Percentiles rank a stretch among this genome's conserved stretches.
phyloP scores from a whole-genome alignment of 768 basidiomycete genomes.

The Calocera viscosa region DNA sequence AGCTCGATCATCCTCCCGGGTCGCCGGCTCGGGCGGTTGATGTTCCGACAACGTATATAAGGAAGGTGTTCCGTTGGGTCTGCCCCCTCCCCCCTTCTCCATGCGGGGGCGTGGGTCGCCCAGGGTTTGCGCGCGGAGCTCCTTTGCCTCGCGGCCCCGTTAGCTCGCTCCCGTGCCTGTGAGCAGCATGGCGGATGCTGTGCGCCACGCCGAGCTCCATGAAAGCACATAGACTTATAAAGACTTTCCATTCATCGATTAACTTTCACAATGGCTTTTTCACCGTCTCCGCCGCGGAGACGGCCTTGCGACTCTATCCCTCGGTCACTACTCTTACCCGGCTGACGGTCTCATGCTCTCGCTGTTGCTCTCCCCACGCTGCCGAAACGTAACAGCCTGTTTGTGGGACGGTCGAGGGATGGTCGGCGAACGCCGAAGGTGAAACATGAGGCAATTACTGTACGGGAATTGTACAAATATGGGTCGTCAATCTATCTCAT shows the following conservation, averaged over 20 bases:
- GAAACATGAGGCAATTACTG: conserved; percentile 1
- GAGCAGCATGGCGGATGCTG: neutral
- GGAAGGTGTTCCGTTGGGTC: neutral
- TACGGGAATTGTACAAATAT: neutral
- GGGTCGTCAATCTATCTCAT: neutral
- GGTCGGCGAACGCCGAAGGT: no score
- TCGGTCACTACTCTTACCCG: neutral
- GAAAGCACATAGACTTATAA: conserved; percentile 2
- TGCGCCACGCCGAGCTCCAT: neutral
- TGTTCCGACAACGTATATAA: conserved; percentile 4
- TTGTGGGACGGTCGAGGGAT: no score
- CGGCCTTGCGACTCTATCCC: neutral
- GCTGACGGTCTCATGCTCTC: neutral
- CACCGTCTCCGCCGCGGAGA: conserved; percentile 1
- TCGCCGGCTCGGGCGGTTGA: conserved; percentile 4
- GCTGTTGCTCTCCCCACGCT: neutral
- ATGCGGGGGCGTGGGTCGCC: neutral
- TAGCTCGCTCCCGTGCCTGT: neutral
- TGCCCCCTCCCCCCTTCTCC: no score
- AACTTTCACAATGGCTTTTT: conserved; percentile 6
- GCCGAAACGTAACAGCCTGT: neutral
- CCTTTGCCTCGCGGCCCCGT: neutral
- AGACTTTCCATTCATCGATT: conserved; percentile 7
- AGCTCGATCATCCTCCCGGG: neutral
- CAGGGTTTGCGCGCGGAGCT: neutral